Evolutionary conservation across 192 early-diverging fungal species (phyloP).

Genomic region (Backusella westeae): DNA sequence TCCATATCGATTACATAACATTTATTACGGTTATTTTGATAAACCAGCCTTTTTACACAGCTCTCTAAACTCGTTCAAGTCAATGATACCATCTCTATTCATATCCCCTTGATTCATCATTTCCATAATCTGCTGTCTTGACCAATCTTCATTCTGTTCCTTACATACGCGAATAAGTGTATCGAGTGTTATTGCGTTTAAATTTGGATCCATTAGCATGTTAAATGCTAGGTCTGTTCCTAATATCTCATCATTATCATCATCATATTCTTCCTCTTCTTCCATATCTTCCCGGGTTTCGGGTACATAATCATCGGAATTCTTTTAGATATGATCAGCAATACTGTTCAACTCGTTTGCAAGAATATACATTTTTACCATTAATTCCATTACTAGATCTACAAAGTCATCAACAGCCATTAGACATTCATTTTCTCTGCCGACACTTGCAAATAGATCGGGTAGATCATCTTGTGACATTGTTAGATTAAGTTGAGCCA

Average conservation of each 20-base stretch:
- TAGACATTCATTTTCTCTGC: background rate
- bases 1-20: background rate
- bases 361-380: background rate
- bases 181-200: background rate
- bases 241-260: background rate
- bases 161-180: background rate
- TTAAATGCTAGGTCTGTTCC: background rate
- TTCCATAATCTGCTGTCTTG: background rate
- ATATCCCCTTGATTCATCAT: constrained; percentile 35
- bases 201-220: background rate
- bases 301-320: background rate
- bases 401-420: background rate
- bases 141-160: constrained; percentile 3
- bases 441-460: constrained; percentile 9
- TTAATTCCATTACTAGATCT: background rate
- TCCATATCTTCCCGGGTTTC: background rate
- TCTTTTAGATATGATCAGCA: background rate
- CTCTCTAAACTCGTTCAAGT: constrained; percentile 30
- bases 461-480: background rate
- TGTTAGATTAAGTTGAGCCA: background rate
- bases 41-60: constrained; percentile 2
- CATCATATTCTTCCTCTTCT: background rate
- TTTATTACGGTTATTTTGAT: background rate
- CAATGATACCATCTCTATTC: constrained; percentile 33
- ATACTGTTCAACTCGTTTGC: background rate